These are phyloP conservation scores for Sonneratia alba DNA, from an alignment of 345 rosid species.

Conservation along the genomic window DNA sequence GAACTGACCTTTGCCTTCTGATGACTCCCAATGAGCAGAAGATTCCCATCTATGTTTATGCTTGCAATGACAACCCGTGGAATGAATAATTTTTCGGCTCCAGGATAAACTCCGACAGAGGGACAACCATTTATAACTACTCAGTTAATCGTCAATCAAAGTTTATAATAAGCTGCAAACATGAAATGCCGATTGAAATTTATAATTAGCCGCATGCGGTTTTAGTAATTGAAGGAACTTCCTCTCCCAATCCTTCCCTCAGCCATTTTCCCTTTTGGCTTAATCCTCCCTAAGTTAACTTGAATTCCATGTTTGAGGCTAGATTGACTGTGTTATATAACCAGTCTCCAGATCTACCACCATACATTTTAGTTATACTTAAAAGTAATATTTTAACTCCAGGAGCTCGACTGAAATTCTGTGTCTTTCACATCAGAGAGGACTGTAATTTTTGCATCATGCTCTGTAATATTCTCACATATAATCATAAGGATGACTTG, in stretches of 20 bases:
- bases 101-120: background rate
- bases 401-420: too few species aligned
- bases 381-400: background rate
- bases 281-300: too few species aligned
- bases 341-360: background rate
- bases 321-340: background rate
- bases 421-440: background rate
- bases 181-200: background rate
- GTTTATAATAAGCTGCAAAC: background rate
- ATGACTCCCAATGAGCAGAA: constrained; percentile 87
- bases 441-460: background rate
- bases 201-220: background rate
- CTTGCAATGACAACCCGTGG: constrained; percentile 92
- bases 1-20: constrained; percentile 68
- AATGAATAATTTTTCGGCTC: constrained; percentile 1
- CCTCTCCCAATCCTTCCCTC: background rate
- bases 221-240: background rate
- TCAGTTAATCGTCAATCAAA: background rate
- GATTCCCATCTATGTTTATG: constrained; percentile 65
- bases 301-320: background rate
- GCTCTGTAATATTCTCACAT: background rate
- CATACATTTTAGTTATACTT: background rate
- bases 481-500: background rate
- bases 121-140: background rate
- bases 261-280: background rate